A percentile compares a stretch with the other conserved stretches of the same genome.
These are phyloP conservation scores for Termitomyces titanicus DNA, from an alignment of 768 basidiomycete genomes.

Conservation along the genomic window DNA sequence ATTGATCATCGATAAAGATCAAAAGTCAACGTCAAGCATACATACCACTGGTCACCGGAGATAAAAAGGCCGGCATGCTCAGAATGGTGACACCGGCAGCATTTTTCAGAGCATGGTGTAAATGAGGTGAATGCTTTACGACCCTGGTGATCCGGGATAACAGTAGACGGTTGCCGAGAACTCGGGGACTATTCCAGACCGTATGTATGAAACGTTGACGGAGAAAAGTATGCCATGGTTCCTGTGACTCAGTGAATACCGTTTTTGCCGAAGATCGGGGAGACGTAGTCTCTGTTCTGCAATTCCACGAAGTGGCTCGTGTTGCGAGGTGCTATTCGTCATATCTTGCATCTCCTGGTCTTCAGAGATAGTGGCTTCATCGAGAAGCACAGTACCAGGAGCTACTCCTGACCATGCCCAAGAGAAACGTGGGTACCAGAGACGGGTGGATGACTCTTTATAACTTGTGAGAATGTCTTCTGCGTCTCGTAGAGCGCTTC, in stretches of 20 bases:
- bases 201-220: slow-evolving; percentile 7
- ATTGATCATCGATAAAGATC: background rate
- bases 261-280: background rate
- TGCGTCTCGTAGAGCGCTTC: slow-evolving; percentile 29
- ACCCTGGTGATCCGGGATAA: slow-evolving; percentile 27
- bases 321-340: slow-evolving; percentile 17
- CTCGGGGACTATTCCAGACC: slow-evolving; percentile 23
- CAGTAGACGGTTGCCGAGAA: slow-evolving; percentile 26
- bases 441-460: slow-evolving; percentile 26
- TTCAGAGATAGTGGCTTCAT: slow-evolving; percentile 14
- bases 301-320: slow-evolving; percentile 30
- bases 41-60: slow-evolving; percentile 31
- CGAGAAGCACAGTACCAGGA: slow-evolving; percentile 21
- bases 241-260: background rate
- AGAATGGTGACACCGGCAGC: slow-evolving; percentile 39
- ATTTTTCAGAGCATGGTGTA: slow-evolving; percentile 44
- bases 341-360: slow-evolving; percentile 15
- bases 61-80: slow-evolving; percentile 40
- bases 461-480: slow-evolving; percentile 26
- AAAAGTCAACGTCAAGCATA: slow-evolving; percentile 11
- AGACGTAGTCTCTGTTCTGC: slow-evolving; percentile 19
- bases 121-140: slow-evolving; percentile 35
- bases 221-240: background rate
- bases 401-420: slow-evolving; percentile 40
- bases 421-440: slow-evolving; percentile 39